Evolutionary conservation across 805 yeast species (phyloP).

Genomic region (Nakazawaea wickerhamii): DNA sequence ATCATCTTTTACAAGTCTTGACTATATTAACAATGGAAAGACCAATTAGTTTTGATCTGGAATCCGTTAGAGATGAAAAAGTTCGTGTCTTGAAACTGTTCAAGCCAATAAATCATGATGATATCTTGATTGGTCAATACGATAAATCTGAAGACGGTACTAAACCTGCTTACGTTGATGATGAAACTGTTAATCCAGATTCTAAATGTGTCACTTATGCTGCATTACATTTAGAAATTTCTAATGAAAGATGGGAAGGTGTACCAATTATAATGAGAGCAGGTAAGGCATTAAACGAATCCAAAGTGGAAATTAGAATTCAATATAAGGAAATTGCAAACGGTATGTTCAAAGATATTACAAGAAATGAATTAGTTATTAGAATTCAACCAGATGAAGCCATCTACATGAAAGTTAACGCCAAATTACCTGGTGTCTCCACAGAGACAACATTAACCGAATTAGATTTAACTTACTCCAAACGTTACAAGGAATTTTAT

Average conservation of each 20-base stretch:
- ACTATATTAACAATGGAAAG: constrained; percentile 93
- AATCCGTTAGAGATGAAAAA: constrained; percentile 92
- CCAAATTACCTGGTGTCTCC: constrained; percentile 89
- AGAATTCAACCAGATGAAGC: constrained; percentile 95
- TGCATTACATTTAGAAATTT: constrained; percentile 70
- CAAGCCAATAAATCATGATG: constrained; percentile 55
- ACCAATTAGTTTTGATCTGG: constrained; percentile 87
- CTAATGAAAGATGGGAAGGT: constrained; percentile 97
- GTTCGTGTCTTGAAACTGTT: constrained; percentile 87
- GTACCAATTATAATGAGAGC: constrained; percentile 95
- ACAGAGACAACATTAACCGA: constrained; percentile 81
- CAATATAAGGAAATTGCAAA: constrained; percentile 84
- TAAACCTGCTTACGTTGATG: constrained; percentile 90
- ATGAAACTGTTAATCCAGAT: constrained; percentile 74
- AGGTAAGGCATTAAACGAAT: constrained; percentile 93
- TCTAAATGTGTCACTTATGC: constrained; percentile 93
- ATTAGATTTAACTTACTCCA: constrained; percentile 79
- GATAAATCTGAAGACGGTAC: constrained; percentile 76
- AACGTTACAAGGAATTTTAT: constrained; percentile 81
- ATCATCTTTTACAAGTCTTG: constrained; percentile 89
- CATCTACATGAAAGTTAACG: constrained; percentile 85
- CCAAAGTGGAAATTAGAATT: constrained; percentile 90
- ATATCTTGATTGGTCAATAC: constrained; percentile 86
- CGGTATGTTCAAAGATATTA: constrained; percentile 76
- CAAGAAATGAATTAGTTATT: constrained; percentile 89